A percentile compares a stretch with the other conserved stretches of the same genome.
Evolutionary conservation across 768 basidiomycete genomes (phyloP).

Genomic region (Kwoniella dejecticola): DNA sequence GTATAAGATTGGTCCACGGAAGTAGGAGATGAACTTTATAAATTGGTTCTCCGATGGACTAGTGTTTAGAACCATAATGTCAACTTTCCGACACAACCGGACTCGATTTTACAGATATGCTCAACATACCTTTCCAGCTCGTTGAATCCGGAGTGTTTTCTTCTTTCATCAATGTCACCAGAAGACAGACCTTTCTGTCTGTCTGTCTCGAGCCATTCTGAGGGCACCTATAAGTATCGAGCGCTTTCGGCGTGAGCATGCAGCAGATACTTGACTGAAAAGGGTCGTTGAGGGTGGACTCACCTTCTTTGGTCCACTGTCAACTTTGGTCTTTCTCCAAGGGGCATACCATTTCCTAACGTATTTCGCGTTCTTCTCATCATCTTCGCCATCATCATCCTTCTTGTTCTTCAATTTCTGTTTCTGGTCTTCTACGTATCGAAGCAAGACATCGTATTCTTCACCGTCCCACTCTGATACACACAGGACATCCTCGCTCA

Average conservation of each 20-base stretch:
- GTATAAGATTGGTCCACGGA: slow-evolving; percentile 59
- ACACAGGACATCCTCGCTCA: background rate
- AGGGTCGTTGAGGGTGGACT: background rate
- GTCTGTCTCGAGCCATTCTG: slow-evolving; percentile 59
- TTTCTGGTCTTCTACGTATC: slow-evolving; percentile 55
- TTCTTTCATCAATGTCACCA: slow-evolving; percentile 54
- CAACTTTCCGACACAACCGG: background rate
- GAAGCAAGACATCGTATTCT: slow-evolving; percentile 58
- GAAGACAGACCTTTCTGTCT: slow-evolving; percentile 56
- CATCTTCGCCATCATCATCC: slow-evolving; percentile 51
- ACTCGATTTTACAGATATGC: background rate
- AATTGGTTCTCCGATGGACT: slow-evolving; percentile 58
- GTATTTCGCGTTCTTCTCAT: slow-evolving; percentile 51
- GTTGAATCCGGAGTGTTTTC: slow-evolving; percentile 58
- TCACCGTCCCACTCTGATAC: slow-evolving; percentile 49
- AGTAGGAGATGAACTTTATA: slow-evolving; percentile 59
- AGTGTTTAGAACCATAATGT: background rate
- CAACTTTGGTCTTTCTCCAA: slow-evolving; percentile 57
- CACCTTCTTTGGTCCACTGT: slow-evolving; percentile 52
- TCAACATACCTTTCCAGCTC: slow-evolving; percentile 58
- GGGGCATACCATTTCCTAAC: slow-evolving; percentile 60
- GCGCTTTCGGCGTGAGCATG: background rate
- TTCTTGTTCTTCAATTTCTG: slow-evolving; percentile 38
- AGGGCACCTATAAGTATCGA: slow-evolving; percentile 50
- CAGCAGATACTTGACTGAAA: too few species aligned